A percentile compares a stretch with the other conserved stretches of the same genome.
Conservation (phyloP, 176 grass and related monocot genomes). For the Zizania latifolia region DNA sequence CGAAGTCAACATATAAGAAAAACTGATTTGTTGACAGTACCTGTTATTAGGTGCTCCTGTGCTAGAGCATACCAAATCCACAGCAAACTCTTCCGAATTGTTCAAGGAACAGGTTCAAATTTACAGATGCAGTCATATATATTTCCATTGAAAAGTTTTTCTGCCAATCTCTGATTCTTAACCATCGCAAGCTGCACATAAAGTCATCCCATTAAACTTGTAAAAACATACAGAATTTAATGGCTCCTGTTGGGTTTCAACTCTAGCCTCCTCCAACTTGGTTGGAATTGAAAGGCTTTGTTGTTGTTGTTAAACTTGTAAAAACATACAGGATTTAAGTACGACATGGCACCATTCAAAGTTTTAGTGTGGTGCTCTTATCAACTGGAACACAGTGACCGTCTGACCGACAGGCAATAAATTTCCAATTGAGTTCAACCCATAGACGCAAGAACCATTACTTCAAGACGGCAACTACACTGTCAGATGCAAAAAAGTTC, state of each 20-base stretch:
- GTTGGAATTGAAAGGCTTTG: too few species aligned
- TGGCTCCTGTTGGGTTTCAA: too few species aligned
- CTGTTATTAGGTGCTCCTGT: neutral
- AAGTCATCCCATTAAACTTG: neutral
- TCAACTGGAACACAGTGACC: neutral
- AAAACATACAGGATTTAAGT: neutral
- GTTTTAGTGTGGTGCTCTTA: neutral
- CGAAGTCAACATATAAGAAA: neutral
- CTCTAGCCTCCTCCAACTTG: too few species aligned
- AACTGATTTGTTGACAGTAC: neutral
- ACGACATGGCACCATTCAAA: neutral
- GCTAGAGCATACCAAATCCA: slow-evolving; percentile 5
- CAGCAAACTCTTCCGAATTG: neutral
- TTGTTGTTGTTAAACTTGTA: slow-evolving; percentile 16
- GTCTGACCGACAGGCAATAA: neutral
- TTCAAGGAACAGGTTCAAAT: slow-evolving; percentile 64
- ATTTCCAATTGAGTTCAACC: slow-evolving; percentile 2
- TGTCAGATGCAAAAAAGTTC: neutral
- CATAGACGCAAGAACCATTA: neutral
- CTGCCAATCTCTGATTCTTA: slow-evolving; percentile 93
- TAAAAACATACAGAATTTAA: neutral
- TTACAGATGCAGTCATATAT: slow-evolving; percentile 95
- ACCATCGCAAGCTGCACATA: slow-evolving; percentile 88
- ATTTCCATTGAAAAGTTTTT: slow-evolving; percentile 86
- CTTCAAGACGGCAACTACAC: neutral